A percentile compares a stretch with the other conserved stretches of the same genome.
Evolutionary conservation across 75 land plant species (phyloP).

Genomic region (Picea sitchensis): DNA sequence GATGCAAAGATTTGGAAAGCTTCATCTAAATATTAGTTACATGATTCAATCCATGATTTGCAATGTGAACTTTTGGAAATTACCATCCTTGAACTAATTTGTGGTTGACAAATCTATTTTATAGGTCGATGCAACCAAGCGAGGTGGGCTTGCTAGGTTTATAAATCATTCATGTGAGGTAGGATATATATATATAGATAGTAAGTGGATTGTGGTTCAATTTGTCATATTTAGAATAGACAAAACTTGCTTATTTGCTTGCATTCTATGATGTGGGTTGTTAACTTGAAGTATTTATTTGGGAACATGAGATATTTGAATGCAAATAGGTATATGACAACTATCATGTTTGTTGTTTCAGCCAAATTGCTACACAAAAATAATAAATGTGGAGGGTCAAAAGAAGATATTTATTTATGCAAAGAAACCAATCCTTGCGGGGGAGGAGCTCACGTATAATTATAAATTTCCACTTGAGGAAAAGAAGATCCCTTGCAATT

Average conservation of each 20-base stretch:
- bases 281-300: background rate
- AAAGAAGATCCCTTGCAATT: slow-evolving; percentile 91
- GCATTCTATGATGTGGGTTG: background rate
- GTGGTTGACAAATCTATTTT: background rate
- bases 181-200: background rate
- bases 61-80: background rate
- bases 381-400: slow-evolving; percentile 85
- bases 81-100: too few species aligned
- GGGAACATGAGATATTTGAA: too few species aligned
- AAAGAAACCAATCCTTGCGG: slow-evolving; percentile 71
- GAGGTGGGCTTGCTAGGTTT: slow-evolving; percentile 96
- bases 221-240: background rate
- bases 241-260: background rate
- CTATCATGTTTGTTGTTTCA: slow-evolving; percentile 20
- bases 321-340: too few species aligned
- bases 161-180: slow-evolving; percentile 99
- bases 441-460: slow-evolving; percentile 97
- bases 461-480: slow-evolving; percentile 97
- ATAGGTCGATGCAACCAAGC: slow-evolving; percentile 97
- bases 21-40: background rate
- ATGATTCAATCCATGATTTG: background rate
- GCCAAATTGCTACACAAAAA: slow-evolving; percentile 98
- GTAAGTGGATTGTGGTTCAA: background rate
- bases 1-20: background rate
- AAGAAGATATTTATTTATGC: slow-evolving; percentile 97